Percentiles rank a stretch among this genome's conserved stretches.
Evolutionary conservation across 2,329 filamentous ascomycete genomes (phyloP).

Genomic region (Massarina eburnea): DNA sequence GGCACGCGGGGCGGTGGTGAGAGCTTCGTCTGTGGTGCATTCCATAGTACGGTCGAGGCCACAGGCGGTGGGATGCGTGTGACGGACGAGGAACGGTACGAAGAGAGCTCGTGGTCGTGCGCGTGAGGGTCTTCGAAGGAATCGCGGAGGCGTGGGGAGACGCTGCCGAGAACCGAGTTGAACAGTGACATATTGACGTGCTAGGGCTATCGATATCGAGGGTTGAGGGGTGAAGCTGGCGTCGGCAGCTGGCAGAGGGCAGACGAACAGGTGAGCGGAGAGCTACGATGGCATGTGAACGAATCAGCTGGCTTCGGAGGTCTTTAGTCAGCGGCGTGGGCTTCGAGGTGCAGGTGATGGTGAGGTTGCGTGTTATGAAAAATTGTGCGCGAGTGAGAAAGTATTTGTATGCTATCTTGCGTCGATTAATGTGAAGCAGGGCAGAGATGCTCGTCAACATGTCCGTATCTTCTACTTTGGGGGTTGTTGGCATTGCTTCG

Average conservation of each 20-base stretch:
- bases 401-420: no score
- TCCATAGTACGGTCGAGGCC: constrained; percentile 38
- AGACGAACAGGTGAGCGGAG: constrained; percentile 23
- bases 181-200: constrained; percentile 32
- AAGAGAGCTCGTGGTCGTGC: constrained; percentile 37
- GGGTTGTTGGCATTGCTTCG: no score
- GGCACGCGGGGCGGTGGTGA: constrained; percentile 33
- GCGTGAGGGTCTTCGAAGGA: constrained; percentile 41
- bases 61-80: constrained; percentile 39
- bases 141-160: constrained; percentile 35
- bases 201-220: constrained; percentile 2
- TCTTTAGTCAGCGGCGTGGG: constrained; percentile 23
- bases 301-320: constrained; percentile 25
- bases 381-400: neutral
- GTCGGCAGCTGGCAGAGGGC: neutral
- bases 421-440: neutral
- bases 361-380: neutral
- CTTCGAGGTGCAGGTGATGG: constrained; percentile 15
- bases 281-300: constrained; percentile 27
- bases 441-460: no score
- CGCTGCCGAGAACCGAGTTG: constrained; percentile 39
- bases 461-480: no score
- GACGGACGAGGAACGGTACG: constrained; percentile 31
- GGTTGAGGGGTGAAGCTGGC: neutral
- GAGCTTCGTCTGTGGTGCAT: constrained; percentile 23